A percentile compares a stretch with the other conserved stretches of the same genome.
These are phyloP conservation scores for Pichia sp. DNA, from an alignment of 1,139 yeast genomes.

Conservation along the genomic window DNA sequence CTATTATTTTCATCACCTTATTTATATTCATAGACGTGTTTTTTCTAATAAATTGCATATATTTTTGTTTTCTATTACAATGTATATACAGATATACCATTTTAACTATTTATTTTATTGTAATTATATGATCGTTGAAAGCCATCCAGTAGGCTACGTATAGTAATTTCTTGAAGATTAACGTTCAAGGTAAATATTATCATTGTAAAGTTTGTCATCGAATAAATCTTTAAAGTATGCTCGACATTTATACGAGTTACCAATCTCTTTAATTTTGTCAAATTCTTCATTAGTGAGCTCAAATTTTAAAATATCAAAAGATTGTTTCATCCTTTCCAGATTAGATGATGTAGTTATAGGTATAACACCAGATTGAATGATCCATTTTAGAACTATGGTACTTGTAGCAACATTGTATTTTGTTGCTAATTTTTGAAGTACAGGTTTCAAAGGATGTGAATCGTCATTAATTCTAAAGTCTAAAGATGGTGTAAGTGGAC, in stretches of 20 bases:
- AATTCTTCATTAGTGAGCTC: conserved; percentile 44
- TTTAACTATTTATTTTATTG: no score
- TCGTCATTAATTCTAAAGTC: conserved; percentile 24
- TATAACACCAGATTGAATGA: conserved; percentile 55
- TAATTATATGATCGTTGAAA: no score
- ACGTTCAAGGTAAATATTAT: no score
- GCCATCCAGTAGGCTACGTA: no score
- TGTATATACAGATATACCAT: no score
- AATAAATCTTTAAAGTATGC: conserved; percentile 9
- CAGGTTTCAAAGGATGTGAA: conserved; percentile 31
- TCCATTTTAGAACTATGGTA: conserved; percentile 64
- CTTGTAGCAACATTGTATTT: conserved; percentile 42
- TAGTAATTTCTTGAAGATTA: no score
- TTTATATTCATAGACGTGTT: no score
- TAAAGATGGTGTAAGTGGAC: conserved; percentile 45
- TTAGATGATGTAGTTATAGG: conserved; percentile 73
- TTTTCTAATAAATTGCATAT: no score
- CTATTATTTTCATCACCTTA: no score
- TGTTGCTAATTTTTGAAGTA: conserved; percentile 36
- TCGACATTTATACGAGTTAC: conserved; percentile 20
- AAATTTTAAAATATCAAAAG: conserved; percentile 48
- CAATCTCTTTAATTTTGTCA: conserved; percentile 34
- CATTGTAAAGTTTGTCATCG: conserved; percentile 1
- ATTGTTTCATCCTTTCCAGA: conserved; percentile 47
- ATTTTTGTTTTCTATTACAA: no score